Evolutionary conservation across 1,139 yeast species (phyloP), one percentile per base, ranked within the genome.

Genomic region (Suhomyces taliae): DNA sequence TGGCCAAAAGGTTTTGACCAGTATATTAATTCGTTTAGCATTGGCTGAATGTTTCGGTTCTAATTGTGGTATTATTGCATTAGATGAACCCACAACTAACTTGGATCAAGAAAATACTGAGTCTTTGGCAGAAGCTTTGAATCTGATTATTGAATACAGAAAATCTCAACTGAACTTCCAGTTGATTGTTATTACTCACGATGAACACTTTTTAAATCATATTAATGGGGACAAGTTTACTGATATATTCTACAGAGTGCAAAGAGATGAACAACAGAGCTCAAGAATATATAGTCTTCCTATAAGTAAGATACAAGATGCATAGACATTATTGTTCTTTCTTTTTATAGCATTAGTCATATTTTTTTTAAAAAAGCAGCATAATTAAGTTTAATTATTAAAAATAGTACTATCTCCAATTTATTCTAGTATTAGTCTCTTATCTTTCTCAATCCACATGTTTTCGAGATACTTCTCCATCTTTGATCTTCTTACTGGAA

Each of bases 31-130:
- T 45, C 76, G 99, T 46, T 72, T 95, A 49, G 97, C 98, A 0
- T 71, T 95, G 43, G 95, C 98, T 0, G 99, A 95, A 65, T 90
- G 98, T 61, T 93, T 95, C 71, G 99, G 99, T 8, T 79, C 84
- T 1, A 90, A 87, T 61, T 93, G 97, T 70, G 99, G 99, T 44
- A 86, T 93, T 62, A 89, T 95, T 57, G 96, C 98, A 0, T 73
- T 95, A 39, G 99, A 95, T 67, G 99, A 95, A 67, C 99, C 99
- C 7, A 95, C 99, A 0, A 95, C 99, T 0, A 95, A 95, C 58
- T 74, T 95, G 52, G 99, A 95, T 67, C 82, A 81, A 48, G 97
- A 88, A 48, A 95, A 95, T 62, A 83, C 91, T 43, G 95, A 87
- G 57, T 83, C 96, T 27, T 77, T 95, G 50, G 99, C 98, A 0